Evolutionary conservation across 1,284 basidiomycete genomes (phyloP).

Genomic region (Termitomyces sp.): DNA sequence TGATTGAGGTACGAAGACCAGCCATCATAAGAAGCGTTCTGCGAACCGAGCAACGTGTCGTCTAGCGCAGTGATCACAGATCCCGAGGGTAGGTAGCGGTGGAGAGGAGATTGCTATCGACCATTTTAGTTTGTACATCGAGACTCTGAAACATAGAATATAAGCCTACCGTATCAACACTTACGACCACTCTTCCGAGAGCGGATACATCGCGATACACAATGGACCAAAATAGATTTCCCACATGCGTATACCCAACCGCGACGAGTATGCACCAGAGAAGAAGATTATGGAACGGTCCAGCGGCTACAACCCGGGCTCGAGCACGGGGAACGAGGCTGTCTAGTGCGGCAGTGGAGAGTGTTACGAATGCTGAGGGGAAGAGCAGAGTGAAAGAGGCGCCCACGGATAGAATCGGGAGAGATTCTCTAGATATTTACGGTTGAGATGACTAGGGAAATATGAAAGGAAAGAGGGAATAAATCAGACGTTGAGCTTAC

Average conservation of each 20-base stretch:
- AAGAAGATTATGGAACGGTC: conserved; percentile 66
- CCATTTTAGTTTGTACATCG: conserved; percentile 12
- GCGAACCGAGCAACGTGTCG: conserved; percentile 39
- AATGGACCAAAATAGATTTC: conserved; percentile 28
- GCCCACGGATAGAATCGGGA: conserved; percentile 57
- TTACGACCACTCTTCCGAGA: conserved; percentile 46
- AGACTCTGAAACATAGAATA: not conserved
- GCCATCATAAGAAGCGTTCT: conserved; percentile 22
- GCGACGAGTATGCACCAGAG: conserved; percentile 37
- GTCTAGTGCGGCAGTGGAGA: conserved; percentile 40
- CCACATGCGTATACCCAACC: conserved; percentile 25
- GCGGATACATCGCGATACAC: conserved; percentile 48
- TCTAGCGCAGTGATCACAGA: conserved; percentile 54
- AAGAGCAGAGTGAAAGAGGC: conserved; percentile 50
- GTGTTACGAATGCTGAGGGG: conserved; percentile 67
- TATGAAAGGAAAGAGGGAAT: not conserved
- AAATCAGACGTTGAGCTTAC: conserved; percentile 35
- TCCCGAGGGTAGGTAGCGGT: conserved; percentile 44
- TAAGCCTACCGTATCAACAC: conserved; percentile 40
- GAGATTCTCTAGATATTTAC: conserved; percentile 34
- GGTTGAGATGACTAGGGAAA: not conserved
- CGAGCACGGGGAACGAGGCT: conserved; percentile 36
- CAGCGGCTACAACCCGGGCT: conserved; percentile 55
- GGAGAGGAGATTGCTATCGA: conserved; percentile 50
- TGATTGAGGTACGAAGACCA: conserved; percentile 45